A percentile compares a stretch with the other conserved stretches of the same genome.
Conservation (phyloP, 2,329 filamentous ascomycete genomes). For the Penicillium sclerotigenum region DNA sequence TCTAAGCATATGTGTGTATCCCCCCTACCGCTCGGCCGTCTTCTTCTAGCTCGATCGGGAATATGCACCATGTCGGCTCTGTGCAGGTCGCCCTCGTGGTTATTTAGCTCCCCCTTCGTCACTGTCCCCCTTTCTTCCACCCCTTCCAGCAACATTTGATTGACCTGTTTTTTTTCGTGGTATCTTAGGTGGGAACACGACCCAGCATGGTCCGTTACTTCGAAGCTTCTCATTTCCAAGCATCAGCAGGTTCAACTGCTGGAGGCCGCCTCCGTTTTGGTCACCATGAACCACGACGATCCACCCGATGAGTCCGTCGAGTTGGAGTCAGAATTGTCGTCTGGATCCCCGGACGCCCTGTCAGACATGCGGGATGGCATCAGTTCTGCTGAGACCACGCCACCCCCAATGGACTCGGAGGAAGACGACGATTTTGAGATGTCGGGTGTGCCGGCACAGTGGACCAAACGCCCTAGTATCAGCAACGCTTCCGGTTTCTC, state of each 20-base stretch:
- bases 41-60: slow-evolving; percentile 39
- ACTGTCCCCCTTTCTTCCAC: slow-evolving; percentile 30
- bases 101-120: slow-evolving; percentile 28
- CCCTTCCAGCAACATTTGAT: slow-evolving; percentile 27
- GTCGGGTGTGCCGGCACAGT: slow-evolving; percentile 51
- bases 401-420: slow-evolving; percentile 72
- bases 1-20: slow-evolving; percentile 98
- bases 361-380: slow-evolving; percentile 69
- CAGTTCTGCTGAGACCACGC: slow-evolving; percentile 90
- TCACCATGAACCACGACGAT: slow-evolving; percentile 75
- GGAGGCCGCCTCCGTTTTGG: slow-evolving; percentile 92
- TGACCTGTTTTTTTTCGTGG: slow-evolving; percentile 43
- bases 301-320: slow-evolving; percentile 63
- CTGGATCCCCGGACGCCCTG: slow-evolving; percentile 75
- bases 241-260: slow-evolving; percentile 98
- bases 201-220: slow-evolving; percentile 94
- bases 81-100: slow-evolving; percentile 40
- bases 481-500: slow-evolving; percentile 54
- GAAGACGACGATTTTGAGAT: slow-evolving; percentile 38
- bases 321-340: slow-evolving; percentile 75
- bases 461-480: slow-evolving; percentile 57
- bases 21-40: slow-evolving; percentile 52
- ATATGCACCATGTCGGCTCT: slow-evolving; percentile 41
- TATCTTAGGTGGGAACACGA: slow-evolving; percentile 92
- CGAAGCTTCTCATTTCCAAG: slow-evolving; percentile 97